Base-by-base conservation (phyloP, 1,139 yeast genomes). In the Kodamaea anthophila region DNA sequence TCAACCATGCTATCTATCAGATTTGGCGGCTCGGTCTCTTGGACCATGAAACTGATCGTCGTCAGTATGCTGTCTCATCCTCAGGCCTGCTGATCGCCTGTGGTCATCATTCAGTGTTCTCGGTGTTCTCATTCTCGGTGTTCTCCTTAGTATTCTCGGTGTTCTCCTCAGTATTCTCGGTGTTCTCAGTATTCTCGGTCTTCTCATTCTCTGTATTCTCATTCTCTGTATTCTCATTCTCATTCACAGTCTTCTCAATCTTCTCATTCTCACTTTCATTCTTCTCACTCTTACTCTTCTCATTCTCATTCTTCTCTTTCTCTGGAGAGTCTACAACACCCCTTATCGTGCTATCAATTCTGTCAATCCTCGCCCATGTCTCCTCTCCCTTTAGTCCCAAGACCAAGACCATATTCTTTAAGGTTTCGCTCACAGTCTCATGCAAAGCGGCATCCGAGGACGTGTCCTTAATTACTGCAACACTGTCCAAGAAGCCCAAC, bases 371-470 rank as follows among this genome's bases (percentile, higher is more conserved):
- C 13, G 51, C 47, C 74, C 78, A 70, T 5, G 63, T 32, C 8
- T 50, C 50, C 13, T 49, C 51, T 4, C 46, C 51, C 9, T 46
- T 39, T 2, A 32, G 35, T 29, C 57, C 59, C 24, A 66, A 49
- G 1, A 65, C 70, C 31, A 66, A 49, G 6, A 65, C 44, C 68
- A 65, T 57, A 38, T 82, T 83, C 53, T 80, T 80, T 37, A 82
- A 55, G 26, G 77, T 60, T 52, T 82, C 93, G 4, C 66, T 54
- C 2, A 74, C 73, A 5, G 80, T 70, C 44, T 82, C 91, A 30
- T 60, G 65, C 30, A 68, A 56, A 11, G 58, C 52, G 24, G 64
- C 60, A 15, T 57, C 57, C 19, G 46, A 42, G 13, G 40, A 37
- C 15, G 47, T 32, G 18, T 49, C 47, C 29, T 55, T 47, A 30